phyloP scores from a whole-genome alignment of 495 filamentous ascomycete genomes.

The Neurospora intermedia region DNA sequence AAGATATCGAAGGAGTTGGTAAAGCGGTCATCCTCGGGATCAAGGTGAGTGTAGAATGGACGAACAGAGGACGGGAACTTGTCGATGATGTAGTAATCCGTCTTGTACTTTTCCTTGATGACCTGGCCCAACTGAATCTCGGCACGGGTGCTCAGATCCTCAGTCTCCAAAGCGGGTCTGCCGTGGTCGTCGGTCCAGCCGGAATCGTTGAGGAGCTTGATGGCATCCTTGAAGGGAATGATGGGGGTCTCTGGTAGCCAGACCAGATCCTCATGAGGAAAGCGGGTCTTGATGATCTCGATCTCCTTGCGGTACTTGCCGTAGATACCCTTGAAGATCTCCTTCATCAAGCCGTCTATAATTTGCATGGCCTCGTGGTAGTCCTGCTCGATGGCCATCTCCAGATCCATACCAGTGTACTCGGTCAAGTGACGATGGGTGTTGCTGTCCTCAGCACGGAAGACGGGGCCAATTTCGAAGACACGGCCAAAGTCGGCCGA shows the following conservation, averaged over 20 bases:
- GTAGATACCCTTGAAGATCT: constrained; percentile 73
- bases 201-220: constrained; percentile 69
- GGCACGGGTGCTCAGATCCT: constrained; percentile 74
- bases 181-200: constrained; percentile 71
- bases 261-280: constrained; percentile 48
- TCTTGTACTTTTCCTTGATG: constrained; percentile 74
- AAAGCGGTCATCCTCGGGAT: constrained; percentile 55
- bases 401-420: constrained; percentile 89
- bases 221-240: constrained; percentile 69
- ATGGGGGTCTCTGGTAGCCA: constrained; percentile 77
- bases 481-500: constrained; percentile 85
- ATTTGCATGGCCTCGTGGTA: constrained; percentile 84
- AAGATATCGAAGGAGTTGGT: constrained; percentile 97
- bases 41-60: constrained; percentile 92
- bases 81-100: constrained; percentile 92
- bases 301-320: constrained; percentile 57
- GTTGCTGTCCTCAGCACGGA: constrained; percentile 94
- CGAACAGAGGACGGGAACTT: constrained; percentile 78
- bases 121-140: constrained; percentile 79
- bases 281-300: constrained; percentile 50
- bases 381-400: constrained; percentile 82
- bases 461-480: constrained; percentile 91
- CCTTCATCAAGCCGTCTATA: constrained; percentile 76
- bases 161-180: constrained; percentile 51
- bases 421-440: constrained; percentile 94